Evolutionary conservation across 805 yeast species (phyloP).

Genomic region (Candida schatavii): DNA sequence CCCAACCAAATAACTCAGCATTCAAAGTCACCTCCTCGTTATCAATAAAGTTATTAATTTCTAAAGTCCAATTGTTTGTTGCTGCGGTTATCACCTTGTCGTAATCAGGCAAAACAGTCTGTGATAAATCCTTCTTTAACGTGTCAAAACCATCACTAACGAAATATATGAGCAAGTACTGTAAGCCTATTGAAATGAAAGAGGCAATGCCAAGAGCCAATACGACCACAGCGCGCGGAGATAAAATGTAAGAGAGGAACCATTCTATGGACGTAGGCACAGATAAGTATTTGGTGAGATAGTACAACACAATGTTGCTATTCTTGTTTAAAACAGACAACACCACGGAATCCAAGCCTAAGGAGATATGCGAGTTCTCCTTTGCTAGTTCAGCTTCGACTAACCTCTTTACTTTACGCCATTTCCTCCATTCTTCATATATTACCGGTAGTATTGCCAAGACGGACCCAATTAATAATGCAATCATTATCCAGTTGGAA

Average conservation of each 20-base stretch:
- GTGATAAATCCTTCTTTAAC: background rate
- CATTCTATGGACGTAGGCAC: slow-evolving; percentile 36
- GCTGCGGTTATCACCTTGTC: background rate
- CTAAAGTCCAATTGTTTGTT: slow-evolving; percentile 5
- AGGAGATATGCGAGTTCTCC: no score
- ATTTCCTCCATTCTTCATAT: slow-evolving; percentile 43
- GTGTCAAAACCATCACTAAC: slow-evolving; percentile 7
- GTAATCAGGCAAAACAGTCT: background rate
- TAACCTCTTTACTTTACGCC: slow-evolving; percentile 29
- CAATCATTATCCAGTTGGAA: background rate
- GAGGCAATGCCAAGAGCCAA: slow-evolving; percentile 59
- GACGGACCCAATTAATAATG: slow-evolving; percentile 28
- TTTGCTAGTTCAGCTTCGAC: no score
- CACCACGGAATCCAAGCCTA: no score
- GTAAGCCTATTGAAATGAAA: slow-evolving; percentile 50
- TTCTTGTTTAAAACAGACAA: no score
- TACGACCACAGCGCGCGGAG: slow-evolving; percentile 49
- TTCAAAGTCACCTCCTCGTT: slow-evolving; percentile 55
- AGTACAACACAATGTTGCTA: no score
- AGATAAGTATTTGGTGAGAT: no score
- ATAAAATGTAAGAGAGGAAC: slow-evolving; percentile 49
- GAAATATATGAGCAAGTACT: slow-evolving; percentile 37
- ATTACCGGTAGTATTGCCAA: slow-evolving; percentile 40
- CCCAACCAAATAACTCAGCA: slow-evolving; percentile 62
- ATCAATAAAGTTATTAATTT: slow-evolving; percentile 53